Conservation (phyloP, 768 basidiomycete genomes). For the Mycena indigotica region DNA sequence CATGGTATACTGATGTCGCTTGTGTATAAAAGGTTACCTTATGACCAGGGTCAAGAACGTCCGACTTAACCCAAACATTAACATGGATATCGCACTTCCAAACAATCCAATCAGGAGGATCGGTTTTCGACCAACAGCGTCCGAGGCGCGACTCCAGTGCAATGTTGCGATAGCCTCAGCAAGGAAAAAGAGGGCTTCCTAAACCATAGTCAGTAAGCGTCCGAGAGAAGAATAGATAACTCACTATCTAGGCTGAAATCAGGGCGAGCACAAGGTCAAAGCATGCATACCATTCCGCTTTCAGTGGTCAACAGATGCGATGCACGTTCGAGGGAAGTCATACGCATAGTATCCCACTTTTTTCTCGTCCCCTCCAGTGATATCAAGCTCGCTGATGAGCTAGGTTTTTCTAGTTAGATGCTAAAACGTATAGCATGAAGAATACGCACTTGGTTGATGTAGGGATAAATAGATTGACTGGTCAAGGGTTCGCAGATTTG, state of each 20-base stretch:
- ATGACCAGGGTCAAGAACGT: slow-evolving; percentile 58
- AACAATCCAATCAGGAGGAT: slow-evolving; percentile 58
- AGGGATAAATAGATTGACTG: slow-evolving; percentile 61
- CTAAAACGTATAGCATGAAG: too few species aligned
- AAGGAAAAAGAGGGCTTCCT: slow-evolving; percentile 44
- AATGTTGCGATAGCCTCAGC: slow-evolving; percentile 60
- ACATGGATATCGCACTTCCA: slow-evolving; percentile 53
- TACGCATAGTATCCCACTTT: slow-evolving; percentile 74
- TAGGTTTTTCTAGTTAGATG: slow-evolving; percentile 24
- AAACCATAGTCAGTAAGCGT: not conserved
- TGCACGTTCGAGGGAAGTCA: slow-evolving; percentile 33
- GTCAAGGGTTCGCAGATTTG: slow-evolving; percentile 59
- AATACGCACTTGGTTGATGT: slow-evolving; percentile 56
- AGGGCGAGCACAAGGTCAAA: too few species aligned
- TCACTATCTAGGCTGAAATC: not conserved
- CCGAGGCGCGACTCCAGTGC: slow-evolving; percentile 67
- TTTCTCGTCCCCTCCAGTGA: slow-evolving; percentile 63
- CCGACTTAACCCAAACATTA: slow-evolving; percentile 63
- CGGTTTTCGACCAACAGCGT: slow-evolving; percentile 62
- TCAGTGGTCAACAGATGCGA: not conserved
- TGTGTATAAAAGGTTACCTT: slow-evolving; percentile 42
- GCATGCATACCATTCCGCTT: not conserved
- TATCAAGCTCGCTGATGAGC: slow-evolving; percentile 64
- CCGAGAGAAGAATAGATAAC: not conserved
- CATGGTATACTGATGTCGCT: too few species aligned